Evolutionary conservation across 2,329 filamentous ascomycete species (phyloP), one percentile per base, ranked within the genome.

Genomic region (Alternaria conjuncta): DNA sequence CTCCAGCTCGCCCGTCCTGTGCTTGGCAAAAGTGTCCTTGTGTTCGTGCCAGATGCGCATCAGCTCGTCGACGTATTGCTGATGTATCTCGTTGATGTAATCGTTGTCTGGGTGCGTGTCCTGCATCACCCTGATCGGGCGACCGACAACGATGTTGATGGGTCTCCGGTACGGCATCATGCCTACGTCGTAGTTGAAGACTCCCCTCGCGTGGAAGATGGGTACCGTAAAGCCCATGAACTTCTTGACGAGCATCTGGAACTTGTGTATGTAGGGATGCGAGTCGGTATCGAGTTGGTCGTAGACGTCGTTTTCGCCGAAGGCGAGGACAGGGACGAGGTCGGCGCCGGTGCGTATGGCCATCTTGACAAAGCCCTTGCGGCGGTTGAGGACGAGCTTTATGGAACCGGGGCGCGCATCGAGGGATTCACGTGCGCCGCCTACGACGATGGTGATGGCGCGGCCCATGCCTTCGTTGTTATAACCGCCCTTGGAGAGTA

Each of bases 131-230:
- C 85, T 84, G 65, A 97, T 93, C 0, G 95, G 94, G 56, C 87
- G 86, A 4, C 95, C 95, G 13, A 97, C 92, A 12, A 99, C 94
- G 51, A 97, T 88, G 76, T 98, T 96, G 63, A 99, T 84, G 11
- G 93, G 90, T 55, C 90, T 86, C 12, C 96, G 89, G 79, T 97
- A 98, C 0, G 96, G 96, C 92, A 98, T 94, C 73, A 98, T 83
- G 5, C 96, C 96, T 13, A 97, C 93, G 78, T 99, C 96, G 77
- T 99, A 98, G 80, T 99, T 99, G 82, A 98, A 97, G 44, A 98
- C 90, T 12, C 95, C 95, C 25, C 94, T 84, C 3, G 94, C 95
- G 78, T 97, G 94, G 73, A 97, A 91, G 26, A 97, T 86, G 1
- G 96, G 94, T 11, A 98, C 86, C 0, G 96, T 98, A 74, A 97